A percentile compares a stretch with the other conserved stretches of the same genome.
Evolutionary conservation across 2,329 filamentous ascomycete species (phyloP).

Genomic region (Ophiostoma himal-ulmi): DNA sequence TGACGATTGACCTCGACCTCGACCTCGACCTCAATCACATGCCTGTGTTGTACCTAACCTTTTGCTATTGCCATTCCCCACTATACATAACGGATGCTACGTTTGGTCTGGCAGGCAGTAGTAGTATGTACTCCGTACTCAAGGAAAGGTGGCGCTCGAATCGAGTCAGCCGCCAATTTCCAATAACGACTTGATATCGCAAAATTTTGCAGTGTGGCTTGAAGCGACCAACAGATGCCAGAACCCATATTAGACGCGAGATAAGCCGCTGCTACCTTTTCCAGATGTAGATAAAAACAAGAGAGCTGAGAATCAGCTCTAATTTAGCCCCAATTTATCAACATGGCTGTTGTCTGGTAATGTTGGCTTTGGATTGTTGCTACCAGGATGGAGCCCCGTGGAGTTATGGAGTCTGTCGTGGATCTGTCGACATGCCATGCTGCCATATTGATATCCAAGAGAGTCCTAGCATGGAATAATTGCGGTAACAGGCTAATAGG

Average conservation of each 20-base stretch:
- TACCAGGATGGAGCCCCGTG: neutral
- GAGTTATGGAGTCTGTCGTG: neutral
- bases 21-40: neutral
- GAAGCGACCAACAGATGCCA: neutral
- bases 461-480: no score
- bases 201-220: neutral
- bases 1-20: neutral
- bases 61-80: neutral
- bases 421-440: neutral
- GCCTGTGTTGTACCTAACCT: neutral
- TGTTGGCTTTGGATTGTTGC: neutral
- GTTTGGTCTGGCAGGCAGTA: neutral
- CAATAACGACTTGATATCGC: no score
- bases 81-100: neutral
- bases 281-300: no score
- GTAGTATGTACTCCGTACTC: neutral
- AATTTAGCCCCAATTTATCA: no score
- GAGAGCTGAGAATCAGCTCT: no score
- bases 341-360: neutral
- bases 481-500: no score
- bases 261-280: neutral
- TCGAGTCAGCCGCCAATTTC: no score
- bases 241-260: neutral
- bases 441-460: no score
- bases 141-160: no score